phyloP scores from a whole-genome alignment of 331 rosid genomes.

The Ulmus americana region DNA sequence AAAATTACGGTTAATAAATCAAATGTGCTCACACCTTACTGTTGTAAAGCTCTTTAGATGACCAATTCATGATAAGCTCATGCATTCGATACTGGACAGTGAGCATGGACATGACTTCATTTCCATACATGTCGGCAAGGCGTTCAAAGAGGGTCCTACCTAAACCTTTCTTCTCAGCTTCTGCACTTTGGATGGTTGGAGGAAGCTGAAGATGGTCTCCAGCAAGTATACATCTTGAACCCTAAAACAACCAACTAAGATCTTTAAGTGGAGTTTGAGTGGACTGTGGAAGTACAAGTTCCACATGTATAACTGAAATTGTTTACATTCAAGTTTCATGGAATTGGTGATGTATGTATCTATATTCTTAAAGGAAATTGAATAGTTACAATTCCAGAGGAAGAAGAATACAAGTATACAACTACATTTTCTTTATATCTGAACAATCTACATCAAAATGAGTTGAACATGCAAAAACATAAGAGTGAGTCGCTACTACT shows the following conservation, averaged over 20 bases:
- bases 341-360: background rate
- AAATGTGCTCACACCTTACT: slow-evolving; percentile 60
- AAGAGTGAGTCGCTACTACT: background rate
- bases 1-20: slow-evolving; percentile 4
- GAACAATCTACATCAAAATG: background rate
- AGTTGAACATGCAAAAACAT: background rate
- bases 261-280: slow-evolving; percentile 18
- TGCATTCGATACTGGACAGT: slow-evolving; percentile 98
- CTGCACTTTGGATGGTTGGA: slow-evolving; percentile 97
- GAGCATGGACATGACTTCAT: slow-evolving; percentile 79
- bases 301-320: background rate
- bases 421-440: background rate
- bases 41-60: slow-evolving; percentile 90
- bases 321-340: background rate
- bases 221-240: slow-evolving; percentile 92
- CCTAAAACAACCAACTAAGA: slow-evolving; percentile 63
- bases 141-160: slow-evolving; percentile 95
- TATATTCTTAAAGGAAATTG: background rate
- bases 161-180: slow-evolving; percentile 96
- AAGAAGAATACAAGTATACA: background rate
- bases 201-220: slow-evolving; percentile 99
- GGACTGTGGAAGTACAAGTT: background rate
- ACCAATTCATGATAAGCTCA: slow-evolving; percentile 91
- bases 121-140: slow-evolving; percentile 72
- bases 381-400: background rate